phyloP scores from a whole-genome alignment of 768 basidiomycete genomes.

The Phanerodontia chrysosporium region DNA sequence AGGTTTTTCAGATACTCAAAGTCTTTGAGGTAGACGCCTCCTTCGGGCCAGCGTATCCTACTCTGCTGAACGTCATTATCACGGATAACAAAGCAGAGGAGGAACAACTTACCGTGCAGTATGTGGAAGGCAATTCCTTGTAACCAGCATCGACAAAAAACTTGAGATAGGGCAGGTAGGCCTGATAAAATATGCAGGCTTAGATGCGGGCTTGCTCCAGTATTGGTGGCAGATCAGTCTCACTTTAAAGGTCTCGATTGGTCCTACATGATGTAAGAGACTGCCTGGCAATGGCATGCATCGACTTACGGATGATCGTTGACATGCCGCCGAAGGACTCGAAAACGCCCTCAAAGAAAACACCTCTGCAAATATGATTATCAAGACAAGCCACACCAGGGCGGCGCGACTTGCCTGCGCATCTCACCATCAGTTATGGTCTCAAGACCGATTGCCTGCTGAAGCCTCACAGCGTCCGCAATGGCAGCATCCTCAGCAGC shows the following conservation, averaged over 20 bases:
- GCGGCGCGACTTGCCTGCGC: constrained; percentile 19
- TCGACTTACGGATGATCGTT: constrained; percentile 17
- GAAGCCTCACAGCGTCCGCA: constrained; percentile 46
- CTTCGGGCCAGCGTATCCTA: constrained; percentile 55
- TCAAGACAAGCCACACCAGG: not conserved
- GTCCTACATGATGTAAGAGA: constrained; percentile 6
- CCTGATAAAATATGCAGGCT: constrained; percentile 3
- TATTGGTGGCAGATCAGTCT: too few relatives aligned
- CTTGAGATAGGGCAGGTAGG: constrained; percentile 20
- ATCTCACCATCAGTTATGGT: constrained; percentile 60
- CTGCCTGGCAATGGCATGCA: not conserved
- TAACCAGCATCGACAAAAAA: constrained; percentile 17
- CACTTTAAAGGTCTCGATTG: constrained; percentile 38
- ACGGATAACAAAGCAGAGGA: not conserved
- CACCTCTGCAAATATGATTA: constrained; percentile 29
- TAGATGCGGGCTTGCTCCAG: too few relatives aligned
- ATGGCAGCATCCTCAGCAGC: constrained; percentile 50
- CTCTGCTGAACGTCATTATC: constrained; percentile 32
- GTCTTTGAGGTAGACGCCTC: constrained; percentile 56
- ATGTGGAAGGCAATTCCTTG: constrained; percentile 16
- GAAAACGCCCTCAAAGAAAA: constrained; percentile 62
- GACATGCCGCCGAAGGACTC: constrained; percentile 61
- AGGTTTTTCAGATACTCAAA: constrained; percentile 56
- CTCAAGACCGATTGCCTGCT: constrained; percentile 50
- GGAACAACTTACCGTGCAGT: constrained; percentile 18